phyloP scores from a whole-genome alignment of 1,139 yeast species.

The Kurtzmaniella quercitrusa region DNA sequence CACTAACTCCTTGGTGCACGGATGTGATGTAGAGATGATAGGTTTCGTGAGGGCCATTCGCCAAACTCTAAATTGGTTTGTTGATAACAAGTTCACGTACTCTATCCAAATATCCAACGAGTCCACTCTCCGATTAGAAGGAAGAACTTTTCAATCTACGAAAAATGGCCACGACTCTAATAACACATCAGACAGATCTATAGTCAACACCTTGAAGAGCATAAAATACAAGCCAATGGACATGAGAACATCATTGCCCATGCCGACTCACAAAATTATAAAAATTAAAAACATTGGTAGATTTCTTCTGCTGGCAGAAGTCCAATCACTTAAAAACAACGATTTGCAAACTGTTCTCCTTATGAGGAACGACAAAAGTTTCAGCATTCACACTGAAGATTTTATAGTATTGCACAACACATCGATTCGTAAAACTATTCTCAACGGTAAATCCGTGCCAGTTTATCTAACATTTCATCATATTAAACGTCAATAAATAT shows the following conservation, averaged over 20 bases:
- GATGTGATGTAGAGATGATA: neutral
- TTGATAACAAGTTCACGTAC: slow-evolving; percentile 18
- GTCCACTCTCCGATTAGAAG: slow-evolving; percentile 4
- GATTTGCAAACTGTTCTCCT: slow-evolving; percentile 11
- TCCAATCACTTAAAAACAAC: slow-evolving; percentile 8
- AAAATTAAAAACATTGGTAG: slow-evolving; percentile 15
- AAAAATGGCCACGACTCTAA: neutral
- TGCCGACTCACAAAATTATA: slow-evolving; percentile 17
- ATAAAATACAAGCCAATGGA: slow-evolving; percentile 3
- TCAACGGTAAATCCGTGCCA: slow-evolving; percentile 37
- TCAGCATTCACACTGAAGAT: slow-evolving; percentile 8
- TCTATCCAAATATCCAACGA: slow-evolving; percentile 10
- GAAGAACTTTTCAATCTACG: neutral
- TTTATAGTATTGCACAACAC: slow-evolving; percentile 5
- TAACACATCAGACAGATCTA: neutral
- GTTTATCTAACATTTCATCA: slow-evolving; percentile 15
- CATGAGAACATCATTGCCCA: slow-evolving; percentile 7
- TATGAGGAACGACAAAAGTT: slow-evolving; percentile 16
- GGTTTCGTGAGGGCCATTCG: neutral
- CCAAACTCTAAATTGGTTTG: slow-evolving; percentile 20
- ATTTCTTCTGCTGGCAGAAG: slow-evolving; percentile 17
- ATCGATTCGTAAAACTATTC: slow-evolving; percentile 1
- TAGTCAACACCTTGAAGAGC: neutral
- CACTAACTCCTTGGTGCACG: slow-evolving; percentile 4
- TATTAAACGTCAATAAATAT: slow-evolving; percentile 28